Base-by-base conservation (phyloP, 2,329 filamentous ascomycete genomes). In the Pseudocercospora cruenta region DNA sequence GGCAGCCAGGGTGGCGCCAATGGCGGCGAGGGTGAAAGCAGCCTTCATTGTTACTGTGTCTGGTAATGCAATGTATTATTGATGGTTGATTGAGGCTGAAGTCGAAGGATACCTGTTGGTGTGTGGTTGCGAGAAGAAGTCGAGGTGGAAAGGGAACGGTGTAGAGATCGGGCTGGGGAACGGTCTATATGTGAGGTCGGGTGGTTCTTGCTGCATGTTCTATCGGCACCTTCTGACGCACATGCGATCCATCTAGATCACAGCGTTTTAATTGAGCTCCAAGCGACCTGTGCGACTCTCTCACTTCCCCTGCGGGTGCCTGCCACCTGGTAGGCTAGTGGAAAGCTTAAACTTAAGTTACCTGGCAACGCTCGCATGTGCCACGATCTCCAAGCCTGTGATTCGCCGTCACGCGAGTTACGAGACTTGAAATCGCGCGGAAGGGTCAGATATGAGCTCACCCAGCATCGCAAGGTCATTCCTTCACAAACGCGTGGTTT, bases 41-140 rank as follows among this genome's bases (percentile, higher is more conserved):
- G 71, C 66, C 76, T 78, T 79, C 77, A 79, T 79, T 43, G 63
- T 77, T 70, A 66, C 53, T 62, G 59, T 51, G 62, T 47, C 2
- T 62, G 43, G 21, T 57, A 49, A 53, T 58, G 59, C 31, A 33
- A 43, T 14, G 45, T 28, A 45, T 65, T 10, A 28, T 43, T 39
- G 54, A 45, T n/a, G 45, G 55, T 51, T 22, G 28, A 53, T 59
- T 19, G 39, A 43, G 39, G 39, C 39, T 43, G 39, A 19, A 43
- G 39, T n/a, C 7, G 39, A 43, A 43, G 39, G 62, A 53, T 31
- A 36, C 8, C 36, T 14, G 28, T 8, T 24, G 26, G 26, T 33
- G 47, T 16, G 31, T 33, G 19, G 43, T 36, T 26, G 19, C 28
- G 28, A 22, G 33, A 24, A 31, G 33, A 39, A 43, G 39, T 14